phyloP scores from a whole-genome alignment of 73 alveolate genomes.

The Stentor roeselii region DNA sequence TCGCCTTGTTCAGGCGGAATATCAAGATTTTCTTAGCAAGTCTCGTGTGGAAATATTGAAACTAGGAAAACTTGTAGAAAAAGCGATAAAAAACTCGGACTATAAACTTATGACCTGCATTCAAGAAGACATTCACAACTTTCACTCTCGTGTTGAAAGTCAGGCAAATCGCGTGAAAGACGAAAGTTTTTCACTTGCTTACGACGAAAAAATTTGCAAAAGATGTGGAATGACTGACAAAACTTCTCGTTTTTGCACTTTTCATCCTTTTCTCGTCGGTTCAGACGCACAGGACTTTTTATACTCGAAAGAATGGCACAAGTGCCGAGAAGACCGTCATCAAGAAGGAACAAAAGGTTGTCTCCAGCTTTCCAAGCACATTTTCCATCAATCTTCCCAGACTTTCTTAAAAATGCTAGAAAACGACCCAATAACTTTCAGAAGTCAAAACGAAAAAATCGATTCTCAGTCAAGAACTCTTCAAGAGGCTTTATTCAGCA shows the following conservation, averaged over 20 bases:
- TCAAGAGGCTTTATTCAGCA: neutral
- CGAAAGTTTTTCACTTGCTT: neutral
- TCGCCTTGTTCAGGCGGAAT: neutral
- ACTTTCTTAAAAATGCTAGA: neutral
- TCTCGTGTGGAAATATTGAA: neutral
- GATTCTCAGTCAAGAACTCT: neutral
- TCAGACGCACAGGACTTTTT: neutral
- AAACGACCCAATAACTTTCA: neutral
- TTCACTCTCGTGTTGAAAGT: neutral
- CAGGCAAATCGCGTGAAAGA: neutral
- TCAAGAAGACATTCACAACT: neutral
- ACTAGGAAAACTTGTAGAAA: slow-evolving; percentile 1
- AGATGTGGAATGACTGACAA: slow-evolving; percentile 17
- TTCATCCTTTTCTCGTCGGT: slow-evolving; percentile 17
- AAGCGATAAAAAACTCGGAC: neutral
- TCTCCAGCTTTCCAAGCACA: neutral
- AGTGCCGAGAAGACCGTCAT: slow-evolving; percentile 11
- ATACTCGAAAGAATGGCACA: slow-evolving; percentile 19
- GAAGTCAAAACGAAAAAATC: neutral
- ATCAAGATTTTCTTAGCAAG: neutral
- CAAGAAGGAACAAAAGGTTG: neutral
- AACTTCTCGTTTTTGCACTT: neutral
- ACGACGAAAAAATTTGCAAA: slow-evolving; percentile 3
- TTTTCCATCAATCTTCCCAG: neutral
- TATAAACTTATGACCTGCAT: neutral